Percentiles rank a stretch among this genome's conserved stretches.
These are phyloP conservation scores for Beta vulgaris DNA, from an alignment of 148 eudicot genomes.

Conservation along the genomic window DNA sequence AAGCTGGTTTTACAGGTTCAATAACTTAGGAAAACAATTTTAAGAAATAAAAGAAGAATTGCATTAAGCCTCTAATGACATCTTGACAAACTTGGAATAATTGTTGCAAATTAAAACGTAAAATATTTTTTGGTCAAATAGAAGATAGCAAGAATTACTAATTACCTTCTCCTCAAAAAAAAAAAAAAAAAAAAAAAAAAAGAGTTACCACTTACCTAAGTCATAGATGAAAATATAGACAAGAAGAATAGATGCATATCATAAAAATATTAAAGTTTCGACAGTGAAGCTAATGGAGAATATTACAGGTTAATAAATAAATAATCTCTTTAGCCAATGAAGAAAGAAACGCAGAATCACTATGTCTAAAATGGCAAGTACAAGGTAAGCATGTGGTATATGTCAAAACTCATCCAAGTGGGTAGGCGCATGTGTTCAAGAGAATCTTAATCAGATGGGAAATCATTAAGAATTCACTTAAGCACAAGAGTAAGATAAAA, in stretches of 20 bases:
- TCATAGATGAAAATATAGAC: conserved; percentile 3
- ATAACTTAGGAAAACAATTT: background rate
- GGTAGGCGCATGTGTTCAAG: conserved; percentile 32
- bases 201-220: background rate
- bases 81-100: background rate
- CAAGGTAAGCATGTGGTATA: conserved; percentile 42
- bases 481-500: conserved; percentile 11
- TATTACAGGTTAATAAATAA: background rate
- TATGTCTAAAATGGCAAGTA: conserved; percentile 24
- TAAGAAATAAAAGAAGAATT: background rate
- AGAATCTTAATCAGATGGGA: conserved; percentile 31
- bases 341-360: conserved; percentile 14
- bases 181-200: too few relatives aligned
- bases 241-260: background rate
- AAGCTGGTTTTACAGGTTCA: background rate
- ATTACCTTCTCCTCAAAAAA: too few relatives aligned
- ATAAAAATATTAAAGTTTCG: background rate
- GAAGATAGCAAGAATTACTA: background rate
- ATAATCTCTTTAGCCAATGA: background rate
- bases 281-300: background rate
- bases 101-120: background rate
- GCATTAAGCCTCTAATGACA: background rate
- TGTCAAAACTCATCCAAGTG: conserved; percentile 36
- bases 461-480: conserved; percentile 19
- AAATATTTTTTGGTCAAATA: background rate